Conservation (phyloP, 2,329 filamentous ascomycete species). For the Claviceps lovelessii region DNA sequence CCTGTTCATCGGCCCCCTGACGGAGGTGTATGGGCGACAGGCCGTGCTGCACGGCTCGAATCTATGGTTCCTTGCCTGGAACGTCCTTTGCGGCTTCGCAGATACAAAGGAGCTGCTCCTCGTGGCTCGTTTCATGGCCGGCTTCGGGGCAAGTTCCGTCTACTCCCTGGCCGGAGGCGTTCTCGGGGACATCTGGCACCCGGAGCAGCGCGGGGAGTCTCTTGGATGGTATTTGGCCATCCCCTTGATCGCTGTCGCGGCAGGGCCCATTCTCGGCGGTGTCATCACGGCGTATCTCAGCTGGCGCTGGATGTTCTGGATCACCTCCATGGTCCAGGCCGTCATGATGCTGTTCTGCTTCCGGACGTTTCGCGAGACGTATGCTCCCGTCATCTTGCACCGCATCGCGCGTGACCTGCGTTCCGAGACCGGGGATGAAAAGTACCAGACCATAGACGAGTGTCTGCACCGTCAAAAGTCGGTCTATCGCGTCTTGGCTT, state of each 20-base stretch:
- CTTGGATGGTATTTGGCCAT: constrained; percentile 23
- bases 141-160: constrained; percentile 31
- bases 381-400: constrained; percentile 20
- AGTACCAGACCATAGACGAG: constrained; percentile 21
- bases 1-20: constrained; percentile 28
- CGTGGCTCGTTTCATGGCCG: constrained; percentile 30
- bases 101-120: constrained; percentile 24
- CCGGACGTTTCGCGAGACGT: constrained; percentile 24
- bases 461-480: constrained; percentile 17
- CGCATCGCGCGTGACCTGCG: background rate
- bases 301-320: constrained; percentile 34
- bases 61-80: constrained; percentile 35
- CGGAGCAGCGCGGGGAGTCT: constrained; percentile 30
- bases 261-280: constrained; percentile 26
- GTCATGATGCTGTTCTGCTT: constrained; percentile 21
- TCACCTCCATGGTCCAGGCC: constrained; percentile 26
- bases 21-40: constrained; percentile 34
- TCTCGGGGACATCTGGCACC: constrained; percentile 30
- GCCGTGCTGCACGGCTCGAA: constrained; percentile 29
- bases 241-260: constrained; percentile 24
- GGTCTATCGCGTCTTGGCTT: constrained; percentile 11
- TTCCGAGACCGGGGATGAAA: constrained; percentile 14
- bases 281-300: constrained; percentile 22
- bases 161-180: constrained; percentile 33
- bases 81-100: constrained; percentile 29